Conservation (phyloP, 257 asterid species). For the Nicotiana undulata region DNA sequence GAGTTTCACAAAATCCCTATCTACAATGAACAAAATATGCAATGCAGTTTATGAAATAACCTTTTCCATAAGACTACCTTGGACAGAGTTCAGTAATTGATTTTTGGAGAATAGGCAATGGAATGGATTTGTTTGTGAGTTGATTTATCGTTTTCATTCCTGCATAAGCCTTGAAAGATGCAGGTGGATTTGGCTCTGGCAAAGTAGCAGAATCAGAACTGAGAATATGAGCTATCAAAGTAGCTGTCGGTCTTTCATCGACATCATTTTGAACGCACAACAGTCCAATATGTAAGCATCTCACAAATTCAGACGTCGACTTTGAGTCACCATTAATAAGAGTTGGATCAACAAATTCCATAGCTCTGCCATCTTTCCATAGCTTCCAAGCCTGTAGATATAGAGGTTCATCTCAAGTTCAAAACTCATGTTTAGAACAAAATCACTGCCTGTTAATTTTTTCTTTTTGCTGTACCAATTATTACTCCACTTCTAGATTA, state of each 20-base stretch:
- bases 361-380: neutral
- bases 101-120: neutral
- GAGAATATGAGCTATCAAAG: neutral
- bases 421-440: too few relatives aligned
- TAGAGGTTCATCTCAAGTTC: too few relatives aligned
- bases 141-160: neutral
- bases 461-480: too few relatives aligned
- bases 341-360: neutral
- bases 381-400: neutral
- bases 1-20: too few relatives aligned
- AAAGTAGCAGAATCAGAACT: neutral
- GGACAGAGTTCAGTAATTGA: neutral
- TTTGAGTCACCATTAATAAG: neutral
- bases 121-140: neutral
- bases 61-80: neutral
- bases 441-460: too few relatives aligned
- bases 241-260: neutral
- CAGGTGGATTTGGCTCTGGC: neutral
- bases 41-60: too few relatives aligned
- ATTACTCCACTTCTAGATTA: too few relatives aligned
- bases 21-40: too few relatives aligned
- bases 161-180: neutral
- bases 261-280: neutral
- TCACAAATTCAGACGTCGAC: neutral
- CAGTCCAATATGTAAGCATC: neutral